Evolutionary conservation across 108 stramenopile genomes (phyloP).

Genomic region (Aurantiochytrium sp.): DNA sequence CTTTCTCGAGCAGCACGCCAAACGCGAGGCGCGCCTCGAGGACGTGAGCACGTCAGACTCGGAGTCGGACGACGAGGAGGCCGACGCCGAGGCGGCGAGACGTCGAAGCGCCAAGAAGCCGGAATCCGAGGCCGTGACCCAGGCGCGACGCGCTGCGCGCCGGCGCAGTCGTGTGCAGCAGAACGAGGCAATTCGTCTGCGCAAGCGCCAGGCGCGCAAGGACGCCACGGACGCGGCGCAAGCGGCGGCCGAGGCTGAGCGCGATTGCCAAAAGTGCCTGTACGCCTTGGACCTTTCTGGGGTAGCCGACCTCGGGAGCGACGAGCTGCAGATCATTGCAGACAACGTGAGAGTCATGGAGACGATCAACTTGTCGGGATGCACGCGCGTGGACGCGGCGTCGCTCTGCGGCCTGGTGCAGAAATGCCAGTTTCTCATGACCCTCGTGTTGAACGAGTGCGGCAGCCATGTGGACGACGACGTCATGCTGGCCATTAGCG

Average conservation of each 20-base stretch:
- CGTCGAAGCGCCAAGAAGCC: background rate
- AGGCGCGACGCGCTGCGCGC: background rate
- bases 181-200: background rate
- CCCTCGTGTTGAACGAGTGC: background rate
- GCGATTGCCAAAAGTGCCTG: background rate
- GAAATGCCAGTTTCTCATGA: background rate
- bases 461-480: background rate
- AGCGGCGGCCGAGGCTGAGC: background rate
- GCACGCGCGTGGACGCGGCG: background rate
- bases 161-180: background rate
- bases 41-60: background rate
- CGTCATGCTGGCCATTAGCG: background rate
- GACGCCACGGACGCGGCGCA: background rate
- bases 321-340: background rate
- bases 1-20: background rate
- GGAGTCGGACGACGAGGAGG: background rate
- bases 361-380: background rate
- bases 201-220: background rate
- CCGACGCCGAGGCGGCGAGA: background rate
- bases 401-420: background rate
- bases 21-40: background rate
- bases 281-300: background rate
- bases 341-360: slow-evolving; percentile 22
- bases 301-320: background rate
- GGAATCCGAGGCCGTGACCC: background rate